Evolutionary conservation across 2,329 filamentous ascomycete genomes (phyloP).

Genomic region (Aspergillus pseudoviridinutans): DNA sequence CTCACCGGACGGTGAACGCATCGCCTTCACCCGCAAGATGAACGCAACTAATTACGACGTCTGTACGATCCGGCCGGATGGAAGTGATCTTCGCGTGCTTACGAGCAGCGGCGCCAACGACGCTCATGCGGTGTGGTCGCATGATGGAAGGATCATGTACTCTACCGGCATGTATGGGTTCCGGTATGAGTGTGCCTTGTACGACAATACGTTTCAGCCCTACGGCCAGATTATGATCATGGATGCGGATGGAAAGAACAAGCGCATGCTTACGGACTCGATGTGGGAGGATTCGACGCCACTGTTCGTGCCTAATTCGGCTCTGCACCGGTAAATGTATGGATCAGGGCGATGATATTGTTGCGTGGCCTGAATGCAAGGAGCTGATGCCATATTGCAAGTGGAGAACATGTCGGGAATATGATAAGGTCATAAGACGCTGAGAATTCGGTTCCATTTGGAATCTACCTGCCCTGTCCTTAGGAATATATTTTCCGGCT

Average conservation of each 20-base stretch:
- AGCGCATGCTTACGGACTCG: constrained; percentile 23
- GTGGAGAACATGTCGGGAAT: no score
- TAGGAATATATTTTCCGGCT: no score
- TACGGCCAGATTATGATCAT: constrained; percentile 46
- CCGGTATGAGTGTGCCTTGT: constrained; percentile 39
- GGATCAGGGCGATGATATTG: no score
- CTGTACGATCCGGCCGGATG: constrained; percentile 41
- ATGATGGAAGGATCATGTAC: constrained; percentile 42
- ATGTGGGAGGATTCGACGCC: constrained; percentile 34
- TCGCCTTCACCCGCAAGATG: constrained; percentile 38
- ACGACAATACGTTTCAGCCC: constrained; percentile 45
- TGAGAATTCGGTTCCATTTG: no score
- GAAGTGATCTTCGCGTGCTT: constrained; percentile 32
- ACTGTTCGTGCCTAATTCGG: constrained; percentile 14
- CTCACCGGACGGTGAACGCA: constrained; percentile 37
- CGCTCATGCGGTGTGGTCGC: constrained; percentile 44
- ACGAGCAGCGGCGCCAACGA: constrained; percentile 40
- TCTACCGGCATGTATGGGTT: constrained; percentile 44
- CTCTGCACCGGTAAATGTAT: no score
- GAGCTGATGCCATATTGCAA: no score
- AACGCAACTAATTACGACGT: constrained; percentile 37
- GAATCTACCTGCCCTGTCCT: no score
- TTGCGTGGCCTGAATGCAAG: no score
- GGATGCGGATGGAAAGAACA: constrained; percentile 39
- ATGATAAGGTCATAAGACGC: no score